Evolutionary conservation across 2,329 filamentous ascomycete species (phyloP).

Genomic region (Nigrospora sphaerica): DNA sequence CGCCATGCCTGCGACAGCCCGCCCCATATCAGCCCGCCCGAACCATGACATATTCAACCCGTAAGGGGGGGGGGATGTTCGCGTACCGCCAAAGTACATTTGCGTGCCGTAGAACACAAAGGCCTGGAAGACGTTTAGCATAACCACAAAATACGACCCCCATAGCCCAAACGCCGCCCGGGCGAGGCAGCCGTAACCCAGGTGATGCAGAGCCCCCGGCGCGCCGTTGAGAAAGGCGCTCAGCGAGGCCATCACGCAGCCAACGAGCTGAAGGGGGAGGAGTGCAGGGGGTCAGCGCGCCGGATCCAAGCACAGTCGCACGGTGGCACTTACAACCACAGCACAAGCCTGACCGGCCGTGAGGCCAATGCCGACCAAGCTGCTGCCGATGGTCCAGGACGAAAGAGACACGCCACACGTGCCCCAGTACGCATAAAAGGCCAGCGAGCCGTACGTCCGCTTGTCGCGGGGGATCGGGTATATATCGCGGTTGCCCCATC

Average conservation of each 20-base stretch:
- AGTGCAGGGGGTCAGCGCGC: no score
- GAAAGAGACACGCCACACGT: slow-evolving; percentile 9
- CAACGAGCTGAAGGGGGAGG: slow-evolving; percentile 1
- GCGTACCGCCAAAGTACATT: slow-evolving; percentile 8
- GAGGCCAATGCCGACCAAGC: slow-evolving; percentile 7
- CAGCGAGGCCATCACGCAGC: slow-evolving; percentile 6
- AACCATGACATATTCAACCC: no score
- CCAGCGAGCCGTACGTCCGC: slow-evolving; percentile 7
- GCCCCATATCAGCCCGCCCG: not conserved
- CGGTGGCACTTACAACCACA: slow-evolving; percentile 3
- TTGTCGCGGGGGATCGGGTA: slow-evolving; percentile 8
- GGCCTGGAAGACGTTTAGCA: slow-evolving; percentile 8
- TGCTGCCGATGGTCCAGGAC: slow-evolving; percentile 8
- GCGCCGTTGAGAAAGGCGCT: slow-evolving; percentile 9
- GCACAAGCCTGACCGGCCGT: slow-evolving; percentile 8
- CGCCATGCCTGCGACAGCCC: slow-evolving; percentile 4
- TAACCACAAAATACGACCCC: slow-evolving; percentile 8
- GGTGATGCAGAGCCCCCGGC: slow-evolving; percentile 8
- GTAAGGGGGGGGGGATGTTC: not conserved
- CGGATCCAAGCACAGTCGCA: no score
- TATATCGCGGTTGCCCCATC: slow-evolving; percentile 8
- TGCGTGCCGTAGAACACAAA: slow-evolving; percentile 9
- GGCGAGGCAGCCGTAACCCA: slow-evolving; percentile 7
- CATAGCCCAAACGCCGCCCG: slow-evolving; percentile 8
- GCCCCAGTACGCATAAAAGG: slow-evolving; percentile 9